These are phyloP conservation scores for Pseudozyma pruni DNA, from an alignment of 1,284 basidiomycete genomes.

Conservation along the genomic window DNA sequence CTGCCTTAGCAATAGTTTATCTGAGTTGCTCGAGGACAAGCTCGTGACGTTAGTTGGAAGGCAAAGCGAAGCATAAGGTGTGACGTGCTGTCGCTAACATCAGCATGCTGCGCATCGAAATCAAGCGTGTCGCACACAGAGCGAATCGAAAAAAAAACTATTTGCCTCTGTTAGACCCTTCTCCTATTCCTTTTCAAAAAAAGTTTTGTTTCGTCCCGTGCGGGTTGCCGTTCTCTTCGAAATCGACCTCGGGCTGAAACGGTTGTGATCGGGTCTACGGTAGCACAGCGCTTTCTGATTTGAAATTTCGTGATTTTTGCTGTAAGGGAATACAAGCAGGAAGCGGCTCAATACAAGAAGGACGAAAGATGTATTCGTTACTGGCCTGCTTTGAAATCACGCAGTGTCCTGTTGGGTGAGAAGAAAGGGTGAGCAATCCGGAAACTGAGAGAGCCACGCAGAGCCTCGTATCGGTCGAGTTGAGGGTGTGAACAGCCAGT, in stretches of 20 bases:
- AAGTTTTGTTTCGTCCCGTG: constrained; percentile 14
- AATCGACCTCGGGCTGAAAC: constrained; percentile 28
- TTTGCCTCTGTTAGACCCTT: not conserved
- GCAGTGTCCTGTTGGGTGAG: not conserved
- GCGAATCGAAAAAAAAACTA: not conserved
- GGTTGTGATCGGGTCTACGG: constrained; percentile 42
- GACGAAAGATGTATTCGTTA: not conserved
- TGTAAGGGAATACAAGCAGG: not conserved
- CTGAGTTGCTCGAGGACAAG: too few relatives aligned
- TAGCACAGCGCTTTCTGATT: constrained; percentile 10
- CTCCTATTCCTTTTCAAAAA: too few relatives aligned
- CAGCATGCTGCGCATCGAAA: too few relatives aligned
- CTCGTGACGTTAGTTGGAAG: too few relatives aligned
- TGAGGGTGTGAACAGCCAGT: not conserved
- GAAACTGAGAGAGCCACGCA: not conserved
- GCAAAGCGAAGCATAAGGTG: too few relatives aligned
- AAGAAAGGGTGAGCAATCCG: not conserved
- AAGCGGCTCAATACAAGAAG: not conserved
- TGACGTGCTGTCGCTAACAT: too few relatives aligned
- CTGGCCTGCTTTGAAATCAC: constrained; percentile 21
- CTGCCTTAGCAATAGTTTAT: too few relatives aligned
- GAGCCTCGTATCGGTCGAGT: constrained; percentile 22
- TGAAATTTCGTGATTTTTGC: not conserved
- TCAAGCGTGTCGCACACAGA: too few relatives aligned
- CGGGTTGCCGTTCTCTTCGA: not conserved